A percentile compares a stretch with the other conserved stretches of the same genome.
These are phyloP conservation scores for Noccaea caerulescens DNA, from an alignment of 345 rosid species.

Conservation along the genomic window DNA sequence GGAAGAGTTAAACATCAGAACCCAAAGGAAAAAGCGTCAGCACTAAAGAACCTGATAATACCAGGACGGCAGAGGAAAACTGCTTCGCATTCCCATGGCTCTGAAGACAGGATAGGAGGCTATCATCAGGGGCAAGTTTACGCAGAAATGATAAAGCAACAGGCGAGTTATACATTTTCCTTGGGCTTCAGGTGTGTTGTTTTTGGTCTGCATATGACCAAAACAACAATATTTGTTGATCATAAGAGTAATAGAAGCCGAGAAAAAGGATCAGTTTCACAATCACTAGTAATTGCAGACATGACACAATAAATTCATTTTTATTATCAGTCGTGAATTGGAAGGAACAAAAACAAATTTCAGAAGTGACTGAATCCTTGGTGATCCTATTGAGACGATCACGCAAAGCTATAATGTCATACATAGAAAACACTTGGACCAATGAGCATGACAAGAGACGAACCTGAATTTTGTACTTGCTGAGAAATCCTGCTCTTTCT, in stretches of 20 bases:
- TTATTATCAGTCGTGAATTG: background rate
- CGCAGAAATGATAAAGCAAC: constrained; percentile 81
- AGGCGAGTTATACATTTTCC: constrained; percentile 87
- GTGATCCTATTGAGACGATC: background rate
- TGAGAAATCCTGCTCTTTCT: constrained; percentile 88
- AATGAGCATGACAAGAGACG: constrained; percentile 13
- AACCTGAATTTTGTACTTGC: constrained; percentile 97
- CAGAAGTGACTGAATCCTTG: background rate
- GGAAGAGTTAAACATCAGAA: constrained; percentile 40
- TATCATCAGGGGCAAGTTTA: constrained; percentile 89
- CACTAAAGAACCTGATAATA: constrained; percentile 85
- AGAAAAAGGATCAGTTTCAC: constrained; percentile 4
- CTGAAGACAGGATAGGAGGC: constrained; percentile 89
- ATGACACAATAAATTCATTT: background rate
- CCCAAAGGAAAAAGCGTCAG: constrained; percentile 40
- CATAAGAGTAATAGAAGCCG: background rate
- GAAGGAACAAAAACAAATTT: background rate
- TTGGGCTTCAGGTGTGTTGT: constrained; percentile 86
- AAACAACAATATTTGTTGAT: constrained; percentile 3
- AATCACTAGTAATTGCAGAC: background rate
- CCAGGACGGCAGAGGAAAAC: constrained; percentile 99
- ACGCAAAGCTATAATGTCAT: background rate
- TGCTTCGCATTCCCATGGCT: constrained; percentile 90
- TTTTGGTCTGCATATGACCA: constrained; percentile 70
- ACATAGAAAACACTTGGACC: background rate